phyloP scores from a whole-genome alignment of 306 rosid species.

The Astragalus membranaceus region DNA sequence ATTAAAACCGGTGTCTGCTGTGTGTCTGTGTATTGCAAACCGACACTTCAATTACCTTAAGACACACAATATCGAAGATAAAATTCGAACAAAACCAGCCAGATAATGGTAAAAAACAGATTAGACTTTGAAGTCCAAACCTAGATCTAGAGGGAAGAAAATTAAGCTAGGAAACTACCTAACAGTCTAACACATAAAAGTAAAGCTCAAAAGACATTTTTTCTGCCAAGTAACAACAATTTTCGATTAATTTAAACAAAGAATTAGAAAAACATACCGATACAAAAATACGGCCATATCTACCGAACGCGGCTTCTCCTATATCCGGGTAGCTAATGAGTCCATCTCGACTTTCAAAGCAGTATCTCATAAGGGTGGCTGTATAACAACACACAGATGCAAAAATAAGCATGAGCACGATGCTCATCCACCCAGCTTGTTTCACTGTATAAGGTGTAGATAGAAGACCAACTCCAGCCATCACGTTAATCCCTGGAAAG shows the following conservation, averaged over 20 bases:
- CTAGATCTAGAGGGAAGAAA: not conserved
- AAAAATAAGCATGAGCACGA: constrained; percentile 52
- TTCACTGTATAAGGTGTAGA: constrained; percentile 63
- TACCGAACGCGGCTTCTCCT: constrained; percentile 89
- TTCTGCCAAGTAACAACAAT: not conserved
- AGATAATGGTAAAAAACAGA: not conserved
- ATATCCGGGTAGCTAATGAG: constrained; percentile 62
- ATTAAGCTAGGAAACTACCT: not conserved
- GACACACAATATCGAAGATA: not conserved
- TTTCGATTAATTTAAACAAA: constrained; percentile 1
- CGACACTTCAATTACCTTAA: too few species aligned
- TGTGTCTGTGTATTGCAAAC: too few species aligned
- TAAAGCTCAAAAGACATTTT: not conserved
- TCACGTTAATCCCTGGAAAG: constrained; percentile 59
- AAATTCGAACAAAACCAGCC: not conserved
- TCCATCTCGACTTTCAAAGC: constrained; percentile 64
- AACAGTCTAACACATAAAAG: not conserved
- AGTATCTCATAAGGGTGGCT: constrained; percentile 62
- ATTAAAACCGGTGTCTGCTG: too few species aligned
- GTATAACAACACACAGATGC: constrained; percentile 72
- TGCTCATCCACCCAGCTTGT: constrained; percentile 75
- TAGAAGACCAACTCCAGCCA: constrained; percentile 79
- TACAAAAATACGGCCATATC: constrained; percentile 53
- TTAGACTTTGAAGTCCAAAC: not conserved
- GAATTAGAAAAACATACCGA: constrained; percentile 52